Percentiles rank a stretch among this genome's conserved stretches.
phyloP scores from a whole-genome alignment of 2,329 filamentous ascomycete species.

The Aspergillus sp. region DNA sequence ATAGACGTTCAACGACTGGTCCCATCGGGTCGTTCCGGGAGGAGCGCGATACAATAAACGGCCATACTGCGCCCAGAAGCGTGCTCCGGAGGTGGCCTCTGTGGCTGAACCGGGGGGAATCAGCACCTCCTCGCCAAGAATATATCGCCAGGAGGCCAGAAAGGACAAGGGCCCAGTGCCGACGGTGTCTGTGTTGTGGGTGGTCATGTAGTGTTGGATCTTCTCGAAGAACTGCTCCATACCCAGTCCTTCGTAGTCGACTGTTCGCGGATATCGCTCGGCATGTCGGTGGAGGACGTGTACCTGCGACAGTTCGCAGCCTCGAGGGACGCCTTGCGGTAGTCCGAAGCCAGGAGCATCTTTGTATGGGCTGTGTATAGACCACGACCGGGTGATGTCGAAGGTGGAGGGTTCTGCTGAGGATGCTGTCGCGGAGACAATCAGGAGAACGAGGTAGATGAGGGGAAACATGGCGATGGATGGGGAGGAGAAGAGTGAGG shows the following conservation, averaged over 20 bases:
- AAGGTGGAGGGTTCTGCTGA: no score
- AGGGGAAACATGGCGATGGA: no score
- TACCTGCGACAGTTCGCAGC: slow-evolving; percentile 56
- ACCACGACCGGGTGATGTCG: no score
- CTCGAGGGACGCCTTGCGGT: slow-evolving; percentile 48
- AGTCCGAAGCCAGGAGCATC: slow-evolving; percentile 29
- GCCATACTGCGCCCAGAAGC: slow-evolving; percentile 55
- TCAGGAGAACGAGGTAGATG: no score
- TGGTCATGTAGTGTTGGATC: slow-evolving; percentile 44
- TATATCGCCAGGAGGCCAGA: slow-evolving; percentile 51
- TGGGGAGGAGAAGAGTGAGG: no score
- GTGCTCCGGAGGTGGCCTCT: slow-evolving; percentile 50
- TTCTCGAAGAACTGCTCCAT: slow-evolving; percentile 51
- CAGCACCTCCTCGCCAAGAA: slow-evolving; percentile 39
- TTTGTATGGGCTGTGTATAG: slow-evolving; percentile 15
- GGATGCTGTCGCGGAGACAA: no score
- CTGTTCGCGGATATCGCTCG: slow-evolving; percentile 50
- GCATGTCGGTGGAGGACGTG: slow-evolving; percentile 56
- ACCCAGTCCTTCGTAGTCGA: slow-evolving; percentile 49
- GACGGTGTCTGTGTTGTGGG: slow-evolving; percentile 27
- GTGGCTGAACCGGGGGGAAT: slow-evolving; percentile 49
- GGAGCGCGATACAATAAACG: slow-evolving; percentile 51
- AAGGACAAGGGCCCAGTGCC: slow-evolving; percentile 52
- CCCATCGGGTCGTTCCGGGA: slow-evolving; percentile 48
- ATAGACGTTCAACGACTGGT: slow-evolving; percentile 36